Percentiles rank a stretch among this genome's conserved stretches.
Conservation (phyloP, 2,329 filamentous ascomycete species). For the Fusarium goolgardi region DNA sequence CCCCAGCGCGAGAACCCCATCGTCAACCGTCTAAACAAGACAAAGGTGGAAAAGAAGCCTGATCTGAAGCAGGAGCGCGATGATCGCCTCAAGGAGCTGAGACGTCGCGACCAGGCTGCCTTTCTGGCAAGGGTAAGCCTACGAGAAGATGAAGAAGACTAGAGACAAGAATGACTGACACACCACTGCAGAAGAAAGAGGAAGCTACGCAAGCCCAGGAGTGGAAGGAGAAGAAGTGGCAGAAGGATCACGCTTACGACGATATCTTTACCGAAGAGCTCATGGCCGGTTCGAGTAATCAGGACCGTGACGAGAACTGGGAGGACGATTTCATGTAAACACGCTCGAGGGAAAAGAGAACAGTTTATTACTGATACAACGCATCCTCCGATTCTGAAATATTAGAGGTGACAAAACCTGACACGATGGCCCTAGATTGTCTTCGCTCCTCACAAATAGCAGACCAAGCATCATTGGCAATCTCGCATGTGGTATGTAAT, state of each 20-base stretch:
- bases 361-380: not conserved
- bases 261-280: slow-evolving; percentile 88
- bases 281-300: slow-evolving; percentile 82
- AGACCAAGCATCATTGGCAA: not conserved
- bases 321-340: slow-evolving; percentile 92
- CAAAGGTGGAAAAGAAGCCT: slow-evolving; percentile 86
- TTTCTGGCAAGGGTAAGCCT: slow-evolving; percentile 69
- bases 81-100: slow-evolving; percentile 75
- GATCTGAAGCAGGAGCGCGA: slow-evolving; percentile 87
- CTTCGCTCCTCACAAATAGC: not conserved
- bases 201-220: slow-evolving; percentile 80
- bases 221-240: slow-evolving; percentile 88
- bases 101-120: slow-evolving; percentile 75
- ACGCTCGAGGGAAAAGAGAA: not conserved
- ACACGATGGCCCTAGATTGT: not conserved
- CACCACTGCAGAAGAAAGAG: slow-evolving; percentile 73
- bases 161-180: not conserved
- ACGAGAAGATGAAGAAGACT: not conserved
- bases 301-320: slow-evolving; percentile 81
- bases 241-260: slow-evolving; percentile 98
- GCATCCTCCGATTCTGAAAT: not conserved
- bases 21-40: slow-evolving; percentile 98
- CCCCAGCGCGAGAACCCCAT: slow-evolving; percentile 85
- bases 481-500: not conserved
- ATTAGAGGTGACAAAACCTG: not conserved